Percentiles rank a stretch among this genome's conserved stretches.
Conservation (phyloP, 2,329 filamentous ascomycete genomes). For the Fusarium fracticaudum region DNA sequence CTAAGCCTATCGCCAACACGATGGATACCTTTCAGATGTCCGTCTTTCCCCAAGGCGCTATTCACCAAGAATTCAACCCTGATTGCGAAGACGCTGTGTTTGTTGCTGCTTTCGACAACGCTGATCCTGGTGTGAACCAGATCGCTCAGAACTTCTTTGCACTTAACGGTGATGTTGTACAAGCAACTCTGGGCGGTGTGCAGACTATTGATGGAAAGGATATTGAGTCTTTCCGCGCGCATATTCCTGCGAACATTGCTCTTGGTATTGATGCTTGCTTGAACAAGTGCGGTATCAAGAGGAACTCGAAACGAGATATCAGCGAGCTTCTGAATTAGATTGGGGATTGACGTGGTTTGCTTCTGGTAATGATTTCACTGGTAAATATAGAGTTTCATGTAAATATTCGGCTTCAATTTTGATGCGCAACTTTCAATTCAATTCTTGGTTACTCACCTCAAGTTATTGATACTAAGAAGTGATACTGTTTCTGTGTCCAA, state of each 20-base stretch:
- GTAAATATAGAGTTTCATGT: neutral
- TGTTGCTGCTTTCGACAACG: conserved; percentile 57
- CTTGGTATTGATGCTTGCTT: conserved; percentile 21
- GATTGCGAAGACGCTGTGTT: conserved; percentile 59
- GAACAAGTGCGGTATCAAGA: conserved; percentile 16
- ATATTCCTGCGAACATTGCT: conserved; percentile 8
- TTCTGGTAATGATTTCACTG: neutral
- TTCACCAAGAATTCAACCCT: conserved; percentile 63
- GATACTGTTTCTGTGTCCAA: neutral
- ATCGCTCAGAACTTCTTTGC: conserved; percentile 50
- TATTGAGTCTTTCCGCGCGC: conserved; percentile 1
- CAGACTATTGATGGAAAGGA: conserved; percentile 13
- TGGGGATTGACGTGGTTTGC: accelerated
- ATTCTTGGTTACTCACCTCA: neutral
- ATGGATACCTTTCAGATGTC: conserved; percentile 55
- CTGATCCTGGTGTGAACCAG: conserved; percentile 58
- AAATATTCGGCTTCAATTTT: neutral
- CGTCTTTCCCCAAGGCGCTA: conserved; percentile 59
- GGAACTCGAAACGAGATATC: conserved; percentile 2
- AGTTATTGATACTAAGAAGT: neutral
- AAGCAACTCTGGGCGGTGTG: neutral
- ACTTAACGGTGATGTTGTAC: neutral
- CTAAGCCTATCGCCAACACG: conserved; percentile 49
- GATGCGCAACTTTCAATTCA: neutral
- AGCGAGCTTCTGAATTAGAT: neutral